Evolutionary conservation across 179 eudicot species (phyloP).

Genomic region (Amaranthus tricolor): DNA sequence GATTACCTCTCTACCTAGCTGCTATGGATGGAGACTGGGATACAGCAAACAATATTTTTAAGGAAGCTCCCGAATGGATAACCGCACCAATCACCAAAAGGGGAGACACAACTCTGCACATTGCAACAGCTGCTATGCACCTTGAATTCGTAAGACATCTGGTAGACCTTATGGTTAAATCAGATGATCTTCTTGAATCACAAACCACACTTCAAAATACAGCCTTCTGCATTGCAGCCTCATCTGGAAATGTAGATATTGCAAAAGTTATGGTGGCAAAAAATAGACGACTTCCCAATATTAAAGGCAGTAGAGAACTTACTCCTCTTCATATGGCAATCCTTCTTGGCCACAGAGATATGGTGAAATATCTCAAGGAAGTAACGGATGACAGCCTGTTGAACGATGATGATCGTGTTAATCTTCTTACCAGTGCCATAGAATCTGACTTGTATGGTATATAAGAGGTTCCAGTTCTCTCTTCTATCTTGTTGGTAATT

Average conservation of each 20-base stretch:
- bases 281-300: slow-evolving; percentile 14
- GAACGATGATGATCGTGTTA: background rate
- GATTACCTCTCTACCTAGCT: slow-evolving; percentile 21
- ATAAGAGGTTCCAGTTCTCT: background rate
- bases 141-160: slow-evolving; percentile 15
- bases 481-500: background rate
- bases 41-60: slow-evolving; percentile 3
- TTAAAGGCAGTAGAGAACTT: slow-evolving; percentile 11
- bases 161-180: background rate
- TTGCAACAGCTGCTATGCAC: slow-evolving; percentile 17
- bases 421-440: slow-evolving; percentile 13
- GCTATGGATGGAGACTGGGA: slow-evolving; percentile 27
- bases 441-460: slow-evolving; percentile 16
- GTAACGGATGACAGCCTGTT: slow-evolving; percentile 16
- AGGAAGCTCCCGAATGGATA: background rate
- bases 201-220: slow-evolving; percentile 10
- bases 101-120: slow-evolving; percentile 17
- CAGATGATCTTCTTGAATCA: background rate
- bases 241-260: slow-evolving; percentile 18
- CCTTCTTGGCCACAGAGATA: slow-evolving; percentile 16
- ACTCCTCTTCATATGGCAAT: slow-evolving; percentile 22
- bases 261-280: slow-evolving; percentile 17
- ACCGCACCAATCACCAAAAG: slow-evolving; percentile 7
- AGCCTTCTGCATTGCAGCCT: slow-evolving; percentile 27
- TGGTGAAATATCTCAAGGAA: slow-evolving; percentile 4